Base-by-base conservation (phyloP, 805 yeast species). In the Maudiozyma saulgeensis region DNA sequence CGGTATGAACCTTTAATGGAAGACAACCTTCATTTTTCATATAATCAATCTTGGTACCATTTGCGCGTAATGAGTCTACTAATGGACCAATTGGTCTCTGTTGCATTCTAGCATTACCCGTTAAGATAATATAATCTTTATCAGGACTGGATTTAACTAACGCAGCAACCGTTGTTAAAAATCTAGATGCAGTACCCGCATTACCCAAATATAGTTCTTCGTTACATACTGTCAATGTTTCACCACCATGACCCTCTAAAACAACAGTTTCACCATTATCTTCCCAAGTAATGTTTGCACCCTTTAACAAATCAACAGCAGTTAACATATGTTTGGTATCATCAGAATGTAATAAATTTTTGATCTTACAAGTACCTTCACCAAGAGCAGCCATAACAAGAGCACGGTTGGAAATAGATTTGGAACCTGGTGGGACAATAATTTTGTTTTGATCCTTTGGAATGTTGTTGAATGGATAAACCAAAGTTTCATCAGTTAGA, bases 131-230 rank as follows among this genome's bases (percentile, higher is more conserved):
- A 51, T 72, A 61, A 34, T 75, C 70, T 11, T 64, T 60, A 5
- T 58, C 63, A 2, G 64, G 61, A 15, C 75, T 61, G 28, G 81
- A 71, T 19, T 77, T 73, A 5, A 86, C 95, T 52, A 90, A 72
- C n/a, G 96, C 78, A 18, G 96, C 96, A 28, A 93, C 91, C 2
- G 96, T 80, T 2, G 97, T 87, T 62, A 93, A 76, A 67, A 93
- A 93, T 61, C 99, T 78, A 6, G 97, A 87, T 4, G 99, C 98
- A 42, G 99, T 93, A 56, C 99, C 99, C 1, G 99, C 98, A 63
- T 93, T 93, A 50, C 99, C 99, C 53, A 93, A 75, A 68, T 88
- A 93, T 50, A 93, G 72, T 53, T 81, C 84, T 47, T 81, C 79
- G 16, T 71, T 68, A 45, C 82, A 77, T 3, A 95, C 83, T 31